Percentiles rank a stretch among this genome's conserved stretches.
phyloP scores from a whole-genome alignment of 2,329 filamentous ascomycete species.

The Hortaea werneckii region DNA sequence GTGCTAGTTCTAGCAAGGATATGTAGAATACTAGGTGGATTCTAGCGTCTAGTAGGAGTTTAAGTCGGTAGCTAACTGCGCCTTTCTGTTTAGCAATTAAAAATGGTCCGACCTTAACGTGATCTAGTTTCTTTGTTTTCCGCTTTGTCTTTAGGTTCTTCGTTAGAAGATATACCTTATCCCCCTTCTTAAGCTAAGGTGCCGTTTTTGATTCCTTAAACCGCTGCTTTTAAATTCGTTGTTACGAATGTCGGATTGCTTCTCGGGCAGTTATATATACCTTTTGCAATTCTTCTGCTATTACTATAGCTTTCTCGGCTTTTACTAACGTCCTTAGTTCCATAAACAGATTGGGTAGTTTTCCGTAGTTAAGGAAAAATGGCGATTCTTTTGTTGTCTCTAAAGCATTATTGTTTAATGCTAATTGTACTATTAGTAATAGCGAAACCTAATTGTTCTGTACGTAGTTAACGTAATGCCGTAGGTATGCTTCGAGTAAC shows the following conservation, averaged over 20 bases:
- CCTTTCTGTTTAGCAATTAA: neutral
- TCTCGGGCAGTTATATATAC: neutral
- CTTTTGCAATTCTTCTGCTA: neutral
- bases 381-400: conserved; percentile 8
- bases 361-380: conserved; percentile 14
- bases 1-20: neutral
- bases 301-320: conserved; percentile 1
- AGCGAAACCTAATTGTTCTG: conserved; percentile 5
- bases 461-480: conserved; percentile 1
- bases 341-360: conserved; percentile 2
- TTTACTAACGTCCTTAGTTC: neutral
- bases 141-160: conserved; percentile 8
- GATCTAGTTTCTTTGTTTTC: conserved; percentile 9
- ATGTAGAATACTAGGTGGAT: conserved; percentile 1
- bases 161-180: conserved; percentile 10
- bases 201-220: conserved; percentile 1
- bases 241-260: neutral
- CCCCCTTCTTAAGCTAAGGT: conserved; percentile 8
- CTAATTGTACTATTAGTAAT: conserved; percentile 15
- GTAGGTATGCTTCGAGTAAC: conserved; percentile 1
- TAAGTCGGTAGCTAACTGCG: conserved; percentile 1
- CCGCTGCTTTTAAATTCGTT: neutral
- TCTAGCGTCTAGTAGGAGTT: neutral
- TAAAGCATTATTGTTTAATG: conserved; percentile 12
- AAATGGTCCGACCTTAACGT: conserved; percentile 10